Evolutionary conservation across 306 rosid genomes (phyloP), one percentile per base, ranked within the genome.

Genomic region (Fagus crenata): DNA sequence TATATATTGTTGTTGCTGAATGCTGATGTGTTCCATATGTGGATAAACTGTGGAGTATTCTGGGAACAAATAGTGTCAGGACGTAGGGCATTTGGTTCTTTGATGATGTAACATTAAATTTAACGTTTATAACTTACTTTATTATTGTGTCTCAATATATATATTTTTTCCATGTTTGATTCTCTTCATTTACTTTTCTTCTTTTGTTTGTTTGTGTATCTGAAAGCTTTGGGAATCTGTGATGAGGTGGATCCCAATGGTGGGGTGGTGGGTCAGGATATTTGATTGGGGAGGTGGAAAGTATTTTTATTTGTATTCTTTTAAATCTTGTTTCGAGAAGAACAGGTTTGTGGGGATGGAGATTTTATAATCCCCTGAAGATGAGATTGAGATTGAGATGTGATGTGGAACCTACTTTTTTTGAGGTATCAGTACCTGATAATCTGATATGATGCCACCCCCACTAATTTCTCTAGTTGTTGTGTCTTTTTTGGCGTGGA

Each of bases 61-160:
- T 41, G 36, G 49, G 36, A 22, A 3, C 4, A 46, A 32, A 49
- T n/a, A 8, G 73, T 33, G 72, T 46, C 51, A 75, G 43, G 36
- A 49, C 18, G 42, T 64, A 17, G 72, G 79, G 65, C 53, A 46
- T 61, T 65, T 76, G 80, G 41, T 76, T 70, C 64, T 51, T 65
- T 65, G 28, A 65, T 67, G 46, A 49, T 65, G 69, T 35, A 41
- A 40, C 58, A 12, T 70, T 35, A 15, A 33, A 49, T 76, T 46
- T 51, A 3, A n/a, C 3, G 31, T 6, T 31, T 17, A 56, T 41
- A 2, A 6, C 28, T 22, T 22, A 22, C 28, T 22, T 22, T 22
- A 49, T 78, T 36, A 11, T 59, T 40, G n/a, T n/a, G n/a, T 65
- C 8, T 37, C 72, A 60, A n/a, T 58, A 42, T 36, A 2, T 14